Conservation (phyloP, 169 alveolate genomes). For the Plasmodium vinckei region DNA sequence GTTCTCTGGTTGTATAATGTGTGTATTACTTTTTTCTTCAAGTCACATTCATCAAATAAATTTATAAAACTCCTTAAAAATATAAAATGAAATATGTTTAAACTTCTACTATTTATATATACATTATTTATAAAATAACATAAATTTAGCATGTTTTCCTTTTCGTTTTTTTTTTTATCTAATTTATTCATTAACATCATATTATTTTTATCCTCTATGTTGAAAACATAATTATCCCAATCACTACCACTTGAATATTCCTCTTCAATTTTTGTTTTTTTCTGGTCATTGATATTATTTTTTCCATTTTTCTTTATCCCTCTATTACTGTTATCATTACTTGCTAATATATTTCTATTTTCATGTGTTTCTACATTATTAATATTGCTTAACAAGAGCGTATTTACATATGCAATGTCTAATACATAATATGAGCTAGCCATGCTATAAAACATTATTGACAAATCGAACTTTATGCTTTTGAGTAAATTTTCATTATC, state of each 20-base stretch:
- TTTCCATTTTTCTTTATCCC: neutral
- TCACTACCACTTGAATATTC: constrained; percentile 1
- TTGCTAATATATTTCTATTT: neutral
- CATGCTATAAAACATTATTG: constrained; percentile 6
- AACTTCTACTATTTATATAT: constrained; percentile 10
- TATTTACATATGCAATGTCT: constrained; percentile 45
- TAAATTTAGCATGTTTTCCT: neutral
- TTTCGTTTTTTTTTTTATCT: constrained; percentile 7
- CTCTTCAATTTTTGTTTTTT: neutral
- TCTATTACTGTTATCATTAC: neutral
- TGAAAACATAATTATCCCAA: constrained; percentile 55
- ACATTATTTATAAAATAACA: constrained; percentile 50
- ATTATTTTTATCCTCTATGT: constrained; percentile 27
- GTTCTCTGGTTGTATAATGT: constrained; percentile 27
- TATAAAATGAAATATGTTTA: constrained; percentile 19
- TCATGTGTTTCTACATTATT: neutral
- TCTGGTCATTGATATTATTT: neutral
- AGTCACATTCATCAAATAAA: constrained; percentile 48
- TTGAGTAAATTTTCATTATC: constrained; percentile 24
- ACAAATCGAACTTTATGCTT: constrained; percentile 31
- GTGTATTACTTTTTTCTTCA: constrained; percentile 41
- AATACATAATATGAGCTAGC: constrained; percentile 9
- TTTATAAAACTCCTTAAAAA: constrained; percentile 45
- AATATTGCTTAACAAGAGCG: constrained; percentile 2
- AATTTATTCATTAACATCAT: neutral